Base-by-base conservation (phyloP, 2,329 filamentous ascomycete genomes). In the Sporothrix curviconia region DNA sequence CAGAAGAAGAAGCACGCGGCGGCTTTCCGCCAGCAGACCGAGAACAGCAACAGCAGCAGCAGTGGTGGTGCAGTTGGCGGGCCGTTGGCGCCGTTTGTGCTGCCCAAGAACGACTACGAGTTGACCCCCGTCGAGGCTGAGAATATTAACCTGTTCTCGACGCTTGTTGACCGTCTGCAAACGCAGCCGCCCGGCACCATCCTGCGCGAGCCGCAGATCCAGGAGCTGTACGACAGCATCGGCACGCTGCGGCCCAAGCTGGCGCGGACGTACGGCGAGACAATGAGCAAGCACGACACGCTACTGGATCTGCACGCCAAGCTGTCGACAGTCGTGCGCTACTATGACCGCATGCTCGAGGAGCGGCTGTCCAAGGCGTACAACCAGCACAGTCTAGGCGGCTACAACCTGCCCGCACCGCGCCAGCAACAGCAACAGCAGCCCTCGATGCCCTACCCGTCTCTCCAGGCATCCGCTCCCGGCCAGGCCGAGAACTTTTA, bases 231-330 rank as follows among this genome's bases (percentile, higher is more conserved):
- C 69, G 94, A 97, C 68, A 95, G 92, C 66, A 97, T 99, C 65
- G 91, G 92, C n/a, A 81, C 90, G 15, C 76, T 99, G 61, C 83
- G 94, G 51, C 94, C 94, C 1, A 99, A 99, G 71, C 78, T 99
- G 56, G 94, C 94, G 4, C 83, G 94, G 58, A 96, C 92, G 0
- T 96, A 97, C 68, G 94, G 94, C 56, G 94, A 99, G 75, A 96
- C 94, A 0, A 97, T 99, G 94, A 97, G 94, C 81, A 99, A 99
- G 72, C 94, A 97, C 71, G 92, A 99, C 70, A 94, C 92, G 0
- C 79, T 99, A 9, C 81, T 97, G 24, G 94, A 99, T 70, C 78
- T 99, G 0, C 94, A 99, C 69, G 89, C 91, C 17, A 99, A 99
- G 70, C 78, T 99, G 24, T 94, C 92, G 0, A 96, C 92, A 0